Evolutionary conservation across 345 rosid species (phyloP).

Genomic region (Euphorbia peplus): DNA sequence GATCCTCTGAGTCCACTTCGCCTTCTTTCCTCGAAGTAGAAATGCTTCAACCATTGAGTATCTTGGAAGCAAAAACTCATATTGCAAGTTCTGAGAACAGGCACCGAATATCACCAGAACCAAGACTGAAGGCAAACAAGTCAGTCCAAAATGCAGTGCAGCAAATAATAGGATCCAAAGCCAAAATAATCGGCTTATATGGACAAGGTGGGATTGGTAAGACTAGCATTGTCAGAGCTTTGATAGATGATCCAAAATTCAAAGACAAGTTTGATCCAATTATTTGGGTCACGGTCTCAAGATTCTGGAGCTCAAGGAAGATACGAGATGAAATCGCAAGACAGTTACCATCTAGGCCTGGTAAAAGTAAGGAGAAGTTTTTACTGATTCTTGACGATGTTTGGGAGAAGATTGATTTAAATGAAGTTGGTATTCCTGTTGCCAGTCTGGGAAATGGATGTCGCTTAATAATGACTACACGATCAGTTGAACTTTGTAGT

Average conservation of each 20-base stretch:
- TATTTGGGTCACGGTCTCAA: conserved; percentile 10
- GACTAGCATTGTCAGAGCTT: conserved; percentile 10
- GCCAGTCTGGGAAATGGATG: conserved; percentile 6
- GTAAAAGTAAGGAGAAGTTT: conserved; percentile 15
- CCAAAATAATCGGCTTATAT: conserved; percentile 12
- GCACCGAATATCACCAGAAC: background rate
- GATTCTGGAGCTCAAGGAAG: conserved; percentile 18
- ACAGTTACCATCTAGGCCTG: conserved; percentile 6
- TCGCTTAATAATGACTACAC: conserved; percentile 9
- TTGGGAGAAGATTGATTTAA: conserved; percentile 15
- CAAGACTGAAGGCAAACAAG: conserved; percentile 1
- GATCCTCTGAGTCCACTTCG: background rate
- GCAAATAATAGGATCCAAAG: conserved; percentile 5
- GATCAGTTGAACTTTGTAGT: conserved; percentile 6
- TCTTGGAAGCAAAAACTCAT: background rate
- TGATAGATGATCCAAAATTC: conserved; percentile 6
- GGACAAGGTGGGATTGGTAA: conserved; percentile 21
- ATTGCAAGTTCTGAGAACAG: background rate
- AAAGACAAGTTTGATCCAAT: background rate
- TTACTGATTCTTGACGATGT: conserved; percentile 20
- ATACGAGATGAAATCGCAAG: conserved; percentile 15
- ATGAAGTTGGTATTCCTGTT: conserved; percentile 15
- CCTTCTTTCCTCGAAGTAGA: background rate
- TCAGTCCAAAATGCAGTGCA: conserved; percentile 8
- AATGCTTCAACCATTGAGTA: background rate